A percentile compares a stretch with the other conserved stretches of the same genome.
Evolutionary conservation across 202 grass and related monocot species (phyloP).

Genomic region (Schoenoplectus triqueter): DNA sequence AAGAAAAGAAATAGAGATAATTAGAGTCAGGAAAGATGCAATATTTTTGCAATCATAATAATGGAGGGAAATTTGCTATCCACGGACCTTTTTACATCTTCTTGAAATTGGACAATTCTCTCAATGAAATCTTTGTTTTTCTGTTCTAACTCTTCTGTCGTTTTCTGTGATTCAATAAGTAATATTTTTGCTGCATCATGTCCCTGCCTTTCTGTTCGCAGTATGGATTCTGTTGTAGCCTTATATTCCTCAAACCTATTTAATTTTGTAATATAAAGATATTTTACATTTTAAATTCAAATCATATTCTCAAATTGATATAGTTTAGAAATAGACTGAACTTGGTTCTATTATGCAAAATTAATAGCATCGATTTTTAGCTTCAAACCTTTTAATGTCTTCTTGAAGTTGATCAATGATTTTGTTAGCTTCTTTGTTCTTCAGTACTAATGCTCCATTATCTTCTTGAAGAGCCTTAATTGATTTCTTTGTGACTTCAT

Average conservation of each 20-base stretch:
- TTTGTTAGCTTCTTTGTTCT: conserved; percentile 60
- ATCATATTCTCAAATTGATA: neutral
- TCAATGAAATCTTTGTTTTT: conserved; percentile 62
- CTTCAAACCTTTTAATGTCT: conserved; percentile 61
- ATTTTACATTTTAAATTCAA: conserved; percentile 41
- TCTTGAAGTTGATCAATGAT: conserved; percentile 77
- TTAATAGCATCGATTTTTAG: conserved; percentile 31
- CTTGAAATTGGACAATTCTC: conserved; percentile 59
- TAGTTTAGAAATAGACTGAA: neutral
- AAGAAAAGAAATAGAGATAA: conserved; percentile 36
- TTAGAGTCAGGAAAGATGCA: conserved; percentile 27
- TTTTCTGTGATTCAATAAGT: conserved; percentile 59
- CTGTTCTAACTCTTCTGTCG: conserved; percentile 59
- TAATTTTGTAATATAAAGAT: conserved; percentile 39
- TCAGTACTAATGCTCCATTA: conserved; percentile 63
- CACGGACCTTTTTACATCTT: conserved; percentile 55
- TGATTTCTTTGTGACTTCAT: conserved; percentile 51
- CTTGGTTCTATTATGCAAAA: conserved; percentile 1
- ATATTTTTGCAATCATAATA: conserved; percentile 25
- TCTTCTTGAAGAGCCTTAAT: conserved; percentile 59
- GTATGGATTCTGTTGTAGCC: conserved; percentile 57
- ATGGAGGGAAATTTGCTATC: conserved; percentile 24
- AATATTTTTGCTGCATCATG: conserved; percentile 65
- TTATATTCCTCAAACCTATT: conserved; percentile 72
- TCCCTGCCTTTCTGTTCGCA: conserved; percentile 71